Conservation (phyloP, 225 moss, liverwort and hornwort species). For the Bryum argenteum region DNA sequence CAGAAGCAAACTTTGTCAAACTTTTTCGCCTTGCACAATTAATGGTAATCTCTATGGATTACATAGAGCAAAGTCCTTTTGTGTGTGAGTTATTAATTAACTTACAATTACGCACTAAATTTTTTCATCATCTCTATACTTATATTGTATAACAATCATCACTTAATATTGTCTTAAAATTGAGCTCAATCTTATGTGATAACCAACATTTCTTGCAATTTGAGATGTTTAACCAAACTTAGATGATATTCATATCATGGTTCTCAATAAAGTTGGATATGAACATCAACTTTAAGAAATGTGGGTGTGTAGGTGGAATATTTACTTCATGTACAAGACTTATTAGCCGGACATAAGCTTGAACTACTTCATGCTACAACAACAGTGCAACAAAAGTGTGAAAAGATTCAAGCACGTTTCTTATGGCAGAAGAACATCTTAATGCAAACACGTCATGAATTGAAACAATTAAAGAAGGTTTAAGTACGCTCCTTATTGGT, state of each 20-base stretch:
- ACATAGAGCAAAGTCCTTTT: too few relatives aligned
- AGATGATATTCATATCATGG: neutral
- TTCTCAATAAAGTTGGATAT: neutral
- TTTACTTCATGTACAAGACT: constrained; percentile 84
- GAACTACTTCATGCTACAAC: constrained; percentile 62
- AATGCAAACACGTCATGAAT: constrained; percentile 64
- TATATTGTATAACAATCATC: too few relatives aligned
- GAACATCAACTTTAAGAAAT: constrained; percentile 7
- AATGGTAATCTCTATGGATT: too few relatives aligned
- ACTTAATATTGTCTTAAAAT: too few relatives aligned
- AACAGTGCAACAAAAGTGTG: constrained; percentile 53
- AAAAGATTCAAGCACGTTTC: constrained; percentile 62
- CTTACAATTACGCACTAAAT: too few relatives aligned
- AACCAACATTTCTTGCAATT: neutral
- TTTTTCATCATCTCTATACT: neutral
- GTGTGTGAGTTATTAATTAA: too few relatives aligned
- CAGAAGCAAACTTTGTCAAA: constrained; percentile 85
- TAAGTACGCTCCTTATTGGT: neutral
- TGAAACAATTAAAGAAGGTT: constrained; percentile 93
- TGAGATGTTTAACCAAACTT: too few relatives aligned
- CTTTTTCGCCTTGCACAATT: constrained; percentile 91
- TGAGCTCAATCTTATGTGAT: too few relatives aligned
- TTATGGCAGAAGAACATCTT: constrained; percentile 58
- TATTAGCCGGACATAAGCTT: constrained; percentile 75
- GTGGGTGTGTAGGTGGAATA: constrained; percentile 76